Conservation (phyloP, 2,329 filamentous ascomycete species). For the Fusarium duplospermum region DNA sequence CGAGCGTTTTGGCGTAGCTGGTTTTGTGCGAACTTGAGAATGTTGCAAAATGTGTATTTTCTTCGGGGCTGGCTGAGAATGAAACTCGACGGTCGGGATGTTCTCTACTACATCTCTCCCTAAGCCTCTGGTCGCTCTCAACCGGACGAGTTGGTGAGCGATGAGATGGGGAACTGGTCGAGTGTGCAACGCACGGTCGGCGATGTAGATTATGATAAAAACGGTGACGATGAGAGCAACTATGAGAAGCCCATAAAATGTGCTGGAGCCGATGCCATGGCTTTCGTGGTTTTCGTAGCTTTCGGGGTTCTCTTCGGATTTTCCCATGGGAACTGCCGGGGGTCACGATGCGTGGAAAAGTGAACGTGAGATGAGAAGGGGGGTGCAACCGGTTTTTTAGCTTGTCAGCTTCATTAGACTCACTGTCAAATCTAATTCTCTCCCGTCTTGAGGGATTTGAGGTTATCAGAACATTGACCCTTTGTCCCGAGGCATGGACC, state of each 20-base stretch:
- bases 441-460: not conserved
- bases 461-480: not conserved
- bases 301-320: not conserved
- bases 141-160: not conserved
- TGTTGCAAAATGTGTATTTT: not conserved
- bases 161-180: not conserved
- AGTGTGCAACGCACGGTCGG: not conserved
- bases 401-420: no score
- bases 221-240: not conserved
- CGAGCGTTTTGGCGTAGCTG: not conserved
- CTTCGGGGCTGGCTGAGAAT: not conserved
- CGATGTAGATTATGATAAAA: conserved; percentile 5
- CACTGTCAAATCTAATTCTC: not conserved
- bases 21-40: not conserved
- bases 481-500: not conserved
- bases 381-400: not conserved
- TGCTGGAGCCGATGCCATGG: not conserved
- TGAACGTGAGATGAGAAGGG: not conserved
- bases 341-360: not conserved
- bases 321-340: not conserved
- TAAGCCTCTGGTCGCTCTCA: not conserved
- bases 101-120: conserved; percentile 13
- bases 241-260: not conserved
- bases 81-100: conserved; percentile 11
- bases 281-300: not conserved